Base-by-base conservation (phyloP, 768 basidiomycete genomes). In the Boletus bicolor region DNA sequence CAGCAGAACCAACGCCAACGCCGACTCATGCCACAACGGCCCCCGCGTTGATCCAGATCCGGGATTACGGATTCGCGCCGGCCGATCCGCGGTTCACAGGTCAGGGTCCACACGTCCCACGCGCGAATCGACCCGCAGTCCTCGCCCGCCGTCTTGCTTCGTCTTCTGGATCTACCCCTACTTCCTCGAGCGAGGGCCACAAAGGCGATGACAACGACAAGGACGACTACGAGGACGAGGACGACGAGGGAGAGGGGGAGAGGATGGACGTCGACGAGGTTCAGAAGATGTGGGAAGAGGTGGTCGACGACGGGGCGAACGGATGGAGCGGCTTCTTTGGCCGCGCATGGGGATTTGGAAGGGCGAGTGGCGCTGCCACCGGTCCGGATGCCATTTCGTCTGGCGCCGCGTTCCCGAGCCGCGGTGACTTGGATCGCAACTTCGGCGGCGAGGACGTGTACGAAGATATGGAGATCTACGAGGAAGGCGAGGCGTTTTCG, bases 61-160 rank as follows among this genome's bases (percentile, higher is more conserved):
- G 80, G n/a, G 81, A 82, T 62, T 82, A 73, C 58, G 81, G 74
- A 11, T 82, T 74, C 59, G 57, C 73, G 21, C 52, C 62, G 3
- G 46, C 68, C 6, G 82, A 82, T 66, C 69, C 64, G 15, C 75
- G 81, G 7, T 80, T 81, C 63, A 58, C 64, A 7, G 79, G 79
- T 9, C 58, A 59, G 2, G 80, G 79, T 11, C 63, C 73, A 11
- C 66, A 76, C 44, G 74, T 72, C 10, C 80, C 79, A 9, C 69
- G 72, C 4, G 60, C 69, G 3, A 77, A 75, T 45, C 73, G 73
- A 26, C 69, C 69, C n/a, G 55, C 68, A 0, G 24, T 66, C 14
- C 66, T 68, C 15, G 63, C 67, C 2, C 64, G 69, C 12, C 69
- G 72, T 8, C 65, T 75, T 4, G 62, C 65, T 4, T 19, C 66